Evolutionary conservation across 2,329 filamentous ascomycete genomes (phyloP).

Genomic region (Hortaea sp.): DNA sequence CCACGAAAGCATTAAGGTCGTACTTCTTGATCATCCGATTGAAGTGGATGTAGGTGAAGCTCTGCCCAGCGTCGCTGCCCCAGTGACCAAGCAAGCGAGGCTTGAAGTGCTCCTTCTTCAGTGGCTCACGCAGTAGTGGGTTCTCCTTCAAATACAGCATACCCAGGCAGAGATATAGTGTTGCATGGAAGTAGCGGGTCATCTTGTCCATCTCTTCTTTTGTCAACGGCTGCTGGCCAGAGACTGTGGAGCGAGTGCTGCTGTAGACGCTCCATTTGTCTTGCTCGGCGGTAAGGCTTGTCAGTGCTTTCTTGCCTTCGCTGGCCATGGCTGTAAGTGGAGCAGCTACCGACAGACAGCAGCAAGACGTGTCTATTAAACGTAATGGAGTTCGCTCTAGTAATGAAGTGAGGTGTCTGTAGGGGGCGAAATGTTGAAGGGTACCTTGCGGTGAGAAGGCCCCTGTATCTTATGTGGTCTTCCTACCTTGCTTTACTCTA

Average conservation of each 20-base stretch:
- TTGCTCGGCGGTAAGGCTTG: slow-evolving; percentile 14
- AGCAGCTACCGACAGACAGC: background rate
- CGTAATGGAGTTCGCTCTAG: too few species aligned
- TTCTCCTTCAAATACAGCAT: slow-evolving; percentile 71
- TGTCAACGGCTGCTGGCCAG: slow-evolving; percentile 44
- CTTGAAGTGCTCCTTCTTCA: slow-evolving; percentile 63
- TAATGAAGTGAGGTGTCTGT: too few species aligned
- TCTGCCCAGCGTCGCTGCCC: slow-evolving; percentile 70
- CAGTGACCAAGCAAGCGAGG: slow-evolving; percentile 66
- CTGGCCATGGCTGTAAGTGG: background rate
- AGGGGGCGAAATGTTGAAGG: too few species aligned
- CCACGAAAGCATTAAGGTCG: slow-evolving; percentile 59
- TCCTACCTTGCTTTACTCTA: too few species aligned
- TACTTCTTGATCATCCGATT: slow-evolving; percentile 76
- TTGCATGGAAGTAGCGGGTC: slow-evolving; percentile 64
- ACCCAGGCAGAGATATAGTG: slow-evolving; percentile 63
- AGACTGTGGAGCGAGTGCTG: slow-evolving; percentile 23
- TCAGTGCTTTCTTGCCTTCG: background rate
- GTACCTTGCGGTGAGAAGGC: too few species aligned
- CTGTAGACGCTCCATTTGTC: slow-evolving; percentile 22
- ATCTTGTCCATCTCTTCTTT: slow-evolving; percentile 57
- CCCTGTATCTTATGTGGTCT: too few species aligned
- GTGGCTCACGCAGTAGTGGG: slow-evolving; percentile 58
- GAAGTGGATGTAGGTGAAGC: slow-evolving; percentile 74
- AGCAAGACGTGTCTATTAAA: background rate